Conservation (phyloP, 2,329 filamentous ascomycete genomes). For the Stenocarpella maydis region DNA sequence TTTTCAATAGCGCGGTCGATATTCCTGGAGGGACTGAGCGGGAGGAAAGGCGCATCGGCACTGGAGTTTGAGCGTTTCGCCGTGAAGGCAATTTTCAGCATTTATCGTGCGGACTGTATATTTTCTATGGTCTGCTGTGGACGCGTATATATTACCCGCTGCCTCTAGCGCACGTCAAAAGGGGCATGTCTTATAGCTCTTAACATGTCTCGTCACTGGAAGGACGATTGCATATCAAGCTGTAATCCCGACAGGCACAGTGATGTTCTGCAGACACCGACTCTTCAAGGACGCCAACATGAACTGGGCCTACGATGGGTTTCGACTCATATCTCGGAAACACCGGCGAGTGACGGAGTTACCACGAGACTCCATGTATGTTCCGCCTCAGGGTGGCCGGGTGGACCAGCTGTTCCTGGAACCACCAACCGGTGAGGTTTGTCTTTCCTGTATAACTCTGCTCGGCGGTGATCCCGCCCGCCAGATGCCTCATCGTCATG, state of each 20-base stretch:
- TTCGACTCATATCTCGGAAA: background rate
- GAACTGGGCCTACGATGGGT: background rate
- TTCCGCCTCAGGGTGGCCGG: background rate
- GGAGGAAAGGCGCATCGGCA: conserved; percentile 5
- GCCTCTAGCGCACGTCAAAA: background rate
- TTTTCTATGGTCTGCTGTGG: background rate
- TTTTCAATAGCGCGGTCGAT: background rate
- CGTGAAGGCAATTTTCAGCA: background rate
- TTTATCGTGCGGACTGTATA: background rate
- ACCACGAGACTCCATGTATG: background rate
- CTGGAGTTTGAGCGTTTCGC: conserved; percentile 4
- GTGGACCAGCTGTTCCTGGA: background rate
- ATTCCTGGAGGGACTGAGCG: background rate
- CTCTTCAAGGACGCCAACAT: background rate
- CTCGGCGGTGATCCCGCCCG: background rate
- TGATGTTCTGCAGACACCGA: background rate
- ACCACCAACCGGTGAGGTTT: no score
- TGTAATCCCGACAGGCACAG: background rate
- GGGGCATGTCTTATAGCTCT: background rate
- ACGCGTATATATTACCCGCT: background rate
- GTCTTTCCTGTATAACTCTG: background rate
- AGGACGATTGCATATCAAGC: background rate
- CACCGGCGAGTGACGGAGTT: background rate
- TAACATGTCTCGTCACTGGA: background rate
- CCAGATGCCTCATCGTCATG: background rate